These are phyloP conservation scores for Entelexis paramagnoliae DNA, from an alignment of 1,139 yeast genomes.

Conservation along the genomic window DNA sequence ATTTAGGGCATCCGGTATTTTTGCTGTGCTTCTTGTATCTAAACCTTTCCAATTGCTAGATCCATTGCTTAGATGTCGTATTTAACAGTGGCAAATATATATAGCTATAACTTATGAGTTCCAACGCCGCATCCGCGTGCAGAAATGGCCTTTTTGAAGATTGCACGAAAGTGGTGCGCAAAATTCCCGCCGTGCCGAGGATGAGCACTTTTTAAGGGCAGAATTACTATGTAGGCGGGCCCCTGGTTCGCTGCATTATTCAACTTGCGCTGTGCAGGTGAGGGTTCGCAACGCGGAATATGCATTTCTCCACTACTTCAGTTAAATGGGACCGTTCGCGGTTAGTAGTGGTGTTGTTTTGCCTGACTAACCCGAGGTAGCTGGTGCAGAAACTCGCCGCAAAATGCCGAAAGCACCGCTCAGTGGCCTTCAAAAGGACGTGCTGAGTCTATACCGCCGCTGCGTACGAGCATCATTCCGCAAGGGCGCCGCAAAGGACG, in stretches of 20 bases:
- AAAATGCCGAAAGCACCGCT: conserved; percentile 14
- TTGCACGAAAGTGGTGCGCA: no score
- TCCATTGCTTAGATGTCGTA: no score
- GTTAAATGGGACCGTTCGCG: not conserved
- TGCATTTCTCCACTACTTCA: not conserved
- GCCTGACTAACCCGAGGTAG: conserved; percentile 8
- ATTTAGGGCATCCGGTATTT: no score
- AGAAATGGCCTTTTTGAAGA: no score
- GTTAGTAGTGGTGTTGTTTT: not conserved
- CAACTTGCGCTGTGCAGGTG: not conserved
- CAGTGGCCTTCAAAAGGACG: conserved; percentile 25
- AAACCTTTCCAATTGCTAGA: no score
- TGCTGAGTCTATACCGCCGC: conserved; percentile 31
- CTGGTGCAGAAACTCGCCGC: not conserved
- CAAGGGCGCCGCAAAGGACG: conserved; percentile 31
- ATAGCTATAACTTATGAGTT: no score
- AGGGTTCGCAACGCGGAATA: not conserved
- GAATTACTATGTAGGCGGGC: no score
- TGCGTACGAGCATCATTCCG: conserved; percentile 32
- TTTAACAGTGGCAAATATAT: no score
- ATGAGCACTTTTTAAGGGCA: no score
- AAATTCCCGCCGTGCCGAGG: no score
- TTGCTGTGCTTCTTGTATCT: no score
- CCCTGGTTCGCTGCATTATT: not conserved
- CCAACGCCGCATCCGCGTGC: no score